Evolutionary conservation across 2,329 filamentous ascomycete genomes (phyloP), one percentile per base, ranked within the genome.

Genomic region (Colletotrichum caudatum): DNA sequence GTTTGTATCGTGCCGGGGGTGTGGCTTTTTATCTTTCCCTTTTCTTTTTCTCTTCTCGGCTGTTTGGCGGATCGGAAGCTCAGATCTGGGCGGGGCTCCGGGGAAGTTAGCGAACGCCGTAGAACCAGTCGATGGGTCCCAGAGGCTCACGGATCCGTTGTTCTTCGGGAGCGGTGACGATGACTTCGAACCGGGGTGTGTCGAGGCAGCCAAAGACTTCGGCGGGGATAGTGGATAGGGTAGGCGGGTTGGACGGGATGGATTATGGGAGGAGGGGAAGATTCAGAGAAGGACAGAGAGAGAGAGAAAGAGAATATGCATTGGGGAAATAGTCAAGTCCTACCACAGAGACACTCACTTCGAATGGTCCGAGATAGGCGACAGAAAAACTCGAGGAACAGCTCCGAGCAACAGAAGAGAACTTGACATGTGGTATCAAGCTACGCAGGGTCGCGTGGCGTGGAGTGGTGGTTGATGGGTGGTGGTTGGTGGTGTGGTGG

Each of bases 381-480:
- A 62, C 29, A 50, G 48, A 16, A 18, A 50, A 11, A 12, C 26
- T 26, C n/a, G 29, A 51, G 8, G 14, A 48, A 37, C 59, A 48
- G 20, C 57, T 41, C 57, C 23, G 37, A 59, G 57, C 8, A 64
- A 29, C 23, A 29, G 23, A 26, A 9, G 46, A 51, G 48, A 53
- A 54, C 46, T 71, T 71, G 68, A 71, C 64, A 71, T 71, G 68
- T 71, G 59, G 59, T 62, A 39, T 50, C 59, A 62, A 37, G 50
- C 50, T 53, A 53, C 33, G n/a, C 16, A 35, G n/a, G 57, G 59
- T 71, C 65, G 59, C 65, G 69, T 71, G 69, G 26, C 26, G 26
- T 29, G 26, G 26, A 2, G 26, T 29, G 26, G 26, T 29, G 26
- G 26, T 18, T 44, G 63, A 58, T 68, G 51, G 8, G 29, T 29